These are phyloP conservation scores for Noccaea bulbosa DNA, from an alignment of 345 rosid genomes.

Conservation along the genomic window DNA sequence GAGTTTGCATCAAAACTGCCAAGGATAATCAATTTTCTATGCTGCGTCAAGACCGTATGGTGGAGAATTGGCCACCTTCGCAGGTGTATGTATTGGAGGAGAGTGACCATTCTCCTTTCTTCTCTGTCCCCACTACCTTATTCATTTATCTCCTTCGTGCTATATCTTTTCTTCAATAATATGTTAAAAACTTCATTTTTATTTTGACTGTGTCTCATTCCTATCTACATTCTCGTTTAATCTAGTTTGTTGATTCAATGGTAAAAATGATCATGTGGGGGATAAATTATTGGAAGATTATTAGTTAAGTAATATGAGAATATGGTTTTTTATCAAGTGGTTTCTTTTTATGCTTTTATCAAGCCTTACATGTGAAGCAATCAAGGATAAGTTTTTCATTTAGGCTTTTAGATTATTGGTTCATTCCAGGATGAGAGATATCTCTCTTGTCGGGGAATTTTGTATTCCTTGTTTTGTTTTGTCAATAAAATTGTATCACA, in stretches of 20 bases:
- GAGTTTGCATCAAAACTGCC: constrained; percentile 46
- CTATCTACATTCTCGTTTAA: neutral
- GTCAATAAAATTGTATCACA: too few species aligned
- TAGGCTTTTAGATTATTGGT: too few species aligned
- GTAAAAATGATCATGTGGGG: neutral
- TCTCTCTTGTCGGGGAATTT: too few species aligned
- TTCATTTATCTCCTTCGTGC: constrained; percentile 40
- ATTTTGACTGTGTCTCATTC: constrained; percentile 3
- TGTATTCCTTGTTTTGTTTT: too few species aligned
- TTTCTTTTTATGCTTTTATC: neutral
- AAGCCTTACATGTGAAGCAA: neutral
- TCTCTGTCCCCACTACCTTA: constrained; percentile 46
- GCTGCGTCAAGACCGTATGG: constrained; percentile 40
- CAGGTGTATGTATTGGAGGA: constrained; percentile 40
- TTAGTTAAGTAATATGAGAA: neutral
- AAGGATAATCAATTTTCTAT: constrained; percentile 37
- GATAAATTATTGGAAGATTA: neutral
- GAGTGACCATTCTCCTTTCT: constrained; percentile 50
- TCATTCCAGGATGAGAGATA: too few species aligned
- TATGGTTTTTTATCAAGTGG: neutral
- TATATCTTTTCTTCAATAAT: constrained; percentile 28
- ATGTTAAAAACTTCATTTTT: neutral
- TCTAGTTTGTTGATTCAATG: constrained; percentile 1
- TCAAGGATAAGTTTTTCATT: too few species aligned
- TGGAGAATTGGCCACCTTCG: constrained; percentile 48